A percentile compares a stretch with the other conserved stretches of the same genome.
Evolutionary conservation across 345 rosid species (phyloP).

Genomic region (Mangifera indica): DNA sequence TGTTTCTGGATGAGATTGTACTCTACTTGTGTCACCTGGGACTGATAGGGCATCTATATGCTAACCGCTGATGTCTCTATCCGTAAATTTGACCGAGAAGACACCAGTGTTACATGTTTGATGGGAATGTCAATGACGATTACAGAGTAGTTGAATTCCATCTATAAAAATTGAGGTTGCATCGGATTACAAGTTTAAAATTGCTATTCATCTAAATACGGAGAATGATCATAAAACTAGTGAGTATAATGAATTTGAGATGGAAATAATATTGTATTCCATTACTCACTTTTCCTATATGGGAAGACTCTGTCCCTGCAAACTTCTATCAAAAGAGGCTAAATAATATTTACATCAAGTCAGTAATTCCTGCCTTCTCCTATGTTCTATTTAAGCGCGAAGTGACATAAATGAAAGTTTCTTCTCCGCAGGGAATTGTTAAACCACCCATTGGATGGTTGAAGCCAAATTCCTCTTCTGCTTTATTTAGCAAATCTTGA

Average conservation of each 20-base stretch:
- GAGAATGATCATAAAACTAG: not conserved
- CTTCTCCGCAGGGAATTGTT: slow-evolving; percentile 40
- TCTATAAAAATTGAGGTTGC: too few species aligned
- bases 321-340: not conserved
- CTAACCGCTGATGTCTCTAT: too few species aligned
- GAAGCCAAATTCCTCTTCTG: slow-evolving; percentile 42
- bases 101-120: too few species aligned
- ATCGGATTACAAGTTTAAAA: too few species aligned
- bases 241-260: not conserved
- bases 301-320: too few species aligned
- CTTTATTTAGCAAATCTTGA: slow-evolving; percentile 30
- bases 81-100: too few species aligned
- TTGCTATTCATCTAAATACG: too few species aligned
- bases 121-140: too few species aligned
- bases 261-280: not conserved
- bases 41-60: too few species aligned
- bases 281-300: not conserved
- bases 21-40: too few species aligned
- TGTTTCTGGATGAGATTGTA: too few species aligned
- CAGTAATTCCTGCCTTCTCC: not conserved
- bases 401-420: slow-evolving; percentile 30
- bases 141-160: too few species aligned
- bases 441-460: slow-evolving; percentile 38
- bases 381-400: slow-evolving; percentile 23
- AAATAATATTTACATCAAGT: not conserved